Evolutionary conservation across 257 asterid species (phyloP).

Genomic region (Gentiana macrophylla): DNA sequence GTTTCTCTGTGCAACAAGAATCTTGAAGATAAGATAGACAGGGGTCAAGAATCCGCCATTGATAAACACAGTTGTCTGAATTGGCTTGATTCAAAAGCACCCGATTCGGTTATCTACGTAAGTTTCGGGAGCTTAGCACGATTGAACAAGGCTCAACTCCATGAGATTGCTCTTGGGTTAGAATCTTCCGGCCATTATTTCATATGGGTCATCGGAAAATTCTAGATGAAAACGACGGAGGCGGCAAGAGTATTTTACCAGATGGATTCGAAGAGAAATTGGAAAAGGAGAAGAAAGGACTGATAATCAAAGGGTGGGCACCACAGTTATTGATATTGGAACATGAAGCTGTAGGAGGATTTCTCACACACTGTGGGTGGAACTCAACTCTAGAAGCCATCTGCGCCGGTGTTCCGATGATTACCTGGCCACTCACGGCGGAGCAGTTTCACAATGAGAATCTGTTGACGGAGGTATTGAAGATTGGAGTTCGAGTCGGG

Average conservation of each 20-base stretch:
- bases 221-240: slow-evolving; percentile 2
- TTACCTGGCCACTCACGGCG: slow-evolving; percentile 13
- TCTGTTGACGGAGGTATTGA: slow-evolving; percentile 10
- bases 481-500: slow-evolving; percentile 10
- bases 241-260: background rate
- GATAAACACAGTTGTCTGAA: slow-evolving; percentile 6
- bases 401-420: slow-evolving; percentile 14
- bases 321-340: slow-evolving; percentile 15
- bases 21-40: slow-evolving; percentile 11
- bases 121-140: slow-evolving; percentile 14
- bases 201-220: slow-evolving; percentile 12
- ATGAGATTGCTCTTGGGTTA: slow-evolving; percentile 10
- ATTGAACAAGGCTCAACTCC: background rate
- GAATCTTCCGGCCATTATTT: slow-evolving; percentile 10
- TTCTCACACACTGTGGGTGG: slow-evolving; percentile 19
- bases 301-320: slow-evolving; percentile 20
- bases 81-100: slow-evolving; percentile 13
- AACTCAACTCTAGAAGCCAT: slow-evolving; percentile 15
- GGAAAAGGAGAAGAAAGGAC: slow-evolving; percentile 8
- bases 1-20: slow-evolving; percentile 19
- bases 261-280: slow-evolving; percentile 12
- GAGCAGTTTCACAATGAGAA: slow-evolving; percentile 16
- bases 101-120: slow-evolving; percentile 5
- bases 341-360: slow-evolving; percentile 13
- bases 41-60: slow-evolving; percentile 1